Conservation (phyloP, 768 basidiomycete genomes). For the Hericium erinaceus region DNA sequence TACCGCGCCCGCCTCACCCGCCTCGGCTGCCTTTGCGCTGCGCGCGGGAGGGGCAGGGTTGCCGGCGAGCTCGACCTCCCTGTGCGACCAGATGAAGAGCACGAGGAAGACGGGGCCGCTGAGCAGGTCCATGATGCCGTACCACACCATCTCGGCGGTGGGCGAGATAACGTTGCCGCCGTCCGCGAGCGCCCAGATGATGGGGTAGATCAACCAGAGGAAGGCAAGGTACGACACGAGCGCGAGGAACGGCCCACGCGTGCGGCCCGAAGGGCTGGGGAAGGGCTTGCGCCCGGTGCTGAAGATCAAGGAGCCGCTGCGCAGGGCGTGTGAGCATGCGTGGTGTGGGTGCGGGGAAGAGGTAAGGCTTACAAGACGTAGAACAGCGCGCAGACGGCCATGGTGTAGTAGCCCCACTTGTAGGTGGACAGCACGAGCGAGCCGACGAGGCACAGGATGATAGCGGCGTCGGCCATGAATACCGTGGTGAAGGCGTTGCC, state of each 20-base stretch:
- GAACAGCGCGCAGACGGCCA: constrained; percentile 37
- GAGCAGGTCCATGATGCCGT: constrained; percentile 39
- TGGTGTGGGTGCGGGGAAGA: not conserved
- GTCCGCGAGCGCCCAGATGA: constrained; percentile 49
- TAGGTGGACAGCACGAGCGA: constrained; percentile 40
- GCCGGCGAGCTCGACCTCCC: not conserved
- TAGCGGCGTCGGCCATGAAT: constrained; percentile 40
- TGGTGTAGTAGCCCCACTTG: constrained; percentile 44
- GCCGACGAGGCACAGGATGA: constrained; percentile 39
- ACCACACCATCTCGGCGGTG: constrained; percentile 45
- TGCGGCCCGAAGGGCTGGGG: constrained; percentile 18
- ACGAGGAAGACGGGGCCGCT: constrained; percentile 31
- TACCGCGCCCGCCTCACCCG: not conserved
- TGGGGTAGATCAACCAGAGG: constrained; percentile 47
- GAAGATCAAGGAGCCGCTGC: constrained; percentile 4
- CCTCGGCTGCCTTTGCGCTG: not conserved
- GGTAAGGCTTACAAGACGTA: constrained; percentile 36
- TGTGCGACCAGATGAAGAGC: constrained; percentile 3
- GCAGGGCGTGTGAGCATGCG: not conserved
- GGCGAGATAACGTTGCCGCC: constrained; percentile 42
- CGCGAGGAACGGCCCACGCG: constrained; percentile 21
- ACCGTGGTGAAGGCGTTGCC: constrained; percentile 36
- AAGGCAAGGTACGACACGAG: constrained; percentile 37
- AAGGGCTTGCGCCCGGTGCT: constrained; percentile 3
- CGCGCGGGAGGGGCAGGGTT: not conserved